Base-by-base conservation (phyloP, 148 eudicot species). In the Agrostemma githago region DNA sequence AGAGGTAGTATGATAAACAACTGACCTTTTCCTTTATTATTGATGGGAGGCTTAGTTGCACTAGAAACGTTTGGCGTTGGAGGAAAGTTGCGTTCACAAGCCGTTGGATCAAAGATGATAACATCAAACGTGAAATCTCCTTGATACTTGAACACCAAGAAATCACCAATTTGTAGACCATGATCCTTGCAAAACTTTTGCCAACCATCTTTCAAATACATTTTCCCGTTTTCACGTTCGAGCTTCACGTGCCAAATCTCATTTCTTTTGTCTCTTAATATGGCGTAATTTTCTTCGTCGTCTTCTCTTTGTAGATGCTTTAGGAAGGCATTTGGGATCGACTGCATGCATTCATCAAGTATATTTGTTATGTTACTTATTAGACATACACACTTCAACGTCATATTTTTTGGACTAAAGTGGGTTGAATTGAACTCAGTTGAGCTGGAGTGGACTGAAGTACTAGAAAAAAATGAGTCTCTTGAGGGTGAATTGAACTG, bases 161-260 rank as follows among this genome's bases (percentile, higher is more conserved):
- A 21, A 46, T 46, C 69, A 16, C 68, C 69, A 0, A 73, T 2
- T 6, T 73, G 14, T 16, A 73, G 16, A 14, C 5, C 43, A 63
- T 62, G 43, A 34, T 73, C 64, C 5, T 38, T 14, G 5, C 74
- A 71, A 39, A 71, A 71, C 5, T 58, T 71, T 6, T 40, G 4
- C 74, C 74, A 71, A 38, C 74, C 74, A 26, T 71, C 34, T 58
- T 71, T 71, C 2, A 71, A 58, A 6, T 40, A 26, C 4, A 58
- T 1, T 51, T 58, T 71, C 17, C 59, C 34, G 37, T 57, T 12
- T 5, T 43, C 4, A 54, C 3, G 15, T 14, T 39, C 39, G 3
- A 71, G 51, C 41, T 71, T 58, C 0, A 71, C 64, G 6, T 16
- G 5, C 64, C 74, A 71, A 54, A 19, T 21, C 8, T 34, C 16